Base-by-base conservation (phyloP, 495 filamentous ascomycete species). In the Neurospora sp. region DNA sequence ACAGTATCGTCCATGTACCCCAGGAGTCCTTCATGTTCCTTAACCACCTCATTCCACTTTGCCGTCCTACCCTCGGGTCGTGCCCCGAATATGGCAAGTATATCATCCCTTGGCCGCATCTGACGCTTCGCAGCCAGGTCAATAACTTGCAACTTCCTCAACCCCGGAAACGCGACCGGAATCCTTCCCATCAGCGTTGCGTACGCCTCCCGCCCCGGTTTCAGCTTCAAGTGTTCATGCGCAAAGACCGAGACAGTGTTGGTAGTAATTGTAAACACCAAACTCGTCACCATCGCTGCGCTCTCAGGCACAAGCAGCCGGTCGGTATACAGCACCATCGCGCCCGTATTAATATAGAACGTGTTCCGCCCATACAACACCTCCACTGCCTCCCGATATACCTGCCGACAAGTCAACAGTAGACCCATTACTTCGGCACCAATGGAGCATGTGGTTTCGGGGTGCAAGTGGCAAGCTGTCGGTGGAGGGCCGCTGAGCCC, bases 311-410 rank as follows among this genome's bases (percentile, higher is more conserved):
- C 37, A n/a, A 77, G 35, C 16, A 77, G 39, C 44, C 70, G 37
- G 0, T 38, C 12, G 10, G 72, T 72, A 18, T 71, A 72, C 11
- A 75, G 69, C 35, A 75, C 11, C 14, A 70, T 5, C 12, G 70
- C 66, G 1, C 76, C 76, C 11, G 76, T 40, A 14, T 27, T 16
- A 20, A 77, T 70, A 27, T 73, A 62, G 72, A 80, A 78, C 5
- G 69, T 71, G 74, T 74, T 82, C 20, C 69, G 69, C 8, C 2
- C 54, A 31, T 79, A 81, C 38, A 81, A 39, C 3, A 80, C 72
- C 11, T 74, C 70, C 1, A 75, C 72, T 0, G 69, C 77, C 70
- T 81, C 79, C 12, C 74, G 69, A 39, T 76, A 75, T 31, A 71
- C 46, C 59, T 69, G 69, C 11, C 75, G 71, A 39, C 77, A 78